Percentiles rank a stretch among this genome's conserved stretches.
These are phyloP conservation scores for Penicillium odoratum DNA, from an alignment of 495 filamentous ascomycete species.

Conservation along the genomic window DNA sequence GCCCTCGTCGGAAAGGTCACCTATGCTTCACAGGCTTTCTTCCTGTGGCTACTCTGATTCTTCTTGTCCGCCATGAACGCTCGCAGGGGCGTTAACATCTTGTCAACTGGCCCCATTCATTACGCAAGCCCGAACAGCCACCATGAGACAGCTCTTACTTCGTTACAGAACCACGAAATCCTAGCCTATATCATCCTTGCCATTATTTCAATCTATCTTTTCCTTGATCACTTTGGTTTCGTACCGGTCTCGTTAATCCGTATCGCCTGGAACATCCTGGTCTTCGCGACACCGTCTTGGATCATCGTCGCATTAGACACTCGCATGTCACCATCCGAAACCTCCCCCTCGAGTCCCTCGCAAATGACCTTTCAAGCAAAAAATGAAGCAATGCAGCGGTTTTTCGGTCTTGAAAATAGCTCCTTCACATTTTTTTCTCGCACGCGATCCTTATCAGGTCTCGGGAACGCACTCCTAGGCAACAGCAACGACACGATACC, in stretches of 20 bases:
- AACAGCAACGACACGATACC: slow-evolving; percentile 47
- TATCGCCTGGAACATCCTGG: slow-evolving; percentile 60
- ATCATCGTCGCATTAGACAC: slow-evolving; percentile 61
- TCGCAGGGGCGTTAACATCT: slow-evolving; percentile 36
- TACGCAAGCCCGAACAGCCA: slow-evolving; percentile 29
- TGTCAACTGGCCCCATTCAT: slow-evolving; percentile 32
- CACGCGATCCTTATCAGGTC: slow-evolving; percentile 40
- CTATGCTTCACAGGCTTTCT: slow-evolving; percentile 22
- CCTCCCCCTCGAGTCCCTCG: slow-evolving; percentile 18
- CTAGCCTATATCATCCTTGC: slow-evolving; percentile 28
- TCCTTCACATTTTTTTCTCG: slow-evolving; percentile 52
- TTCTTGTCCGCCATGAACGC: slow-evolving; percentile 42
- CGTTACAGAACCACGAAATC: slow-evolving; percentile 29
- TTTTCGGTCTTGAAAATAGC: slow-evolving; percentile 62
- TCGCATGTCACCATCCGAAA: slow-evolving; percentile 29
- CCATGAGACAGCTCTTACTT: slow-evolving; percentile 34
- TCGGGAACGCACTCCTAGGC: slow-evolving; percentile 44
- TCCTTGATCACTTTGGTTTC: slow-evolving; percentile 33
- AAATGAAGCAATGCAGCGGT: slow-evolving; percentile 64
- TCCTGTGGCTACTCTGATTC: slow-evolving; percentile 21
- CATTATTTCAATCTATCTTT: slow-evolving; percentile 25
- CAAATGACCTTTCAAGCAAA: slow-evolving; percentile 48
- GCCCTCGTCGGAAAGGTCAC: neutral
- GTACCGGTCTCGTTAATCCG: slow-evolving; percentile 29
- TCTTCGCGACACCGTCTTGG: slow-evolving; percentile 59